These are phyloP conservation scores for Apophysomyces elegans DNA, from an alignment of 371 early-diverging fungal genomes.

Conservation along the genomic window DNA sequence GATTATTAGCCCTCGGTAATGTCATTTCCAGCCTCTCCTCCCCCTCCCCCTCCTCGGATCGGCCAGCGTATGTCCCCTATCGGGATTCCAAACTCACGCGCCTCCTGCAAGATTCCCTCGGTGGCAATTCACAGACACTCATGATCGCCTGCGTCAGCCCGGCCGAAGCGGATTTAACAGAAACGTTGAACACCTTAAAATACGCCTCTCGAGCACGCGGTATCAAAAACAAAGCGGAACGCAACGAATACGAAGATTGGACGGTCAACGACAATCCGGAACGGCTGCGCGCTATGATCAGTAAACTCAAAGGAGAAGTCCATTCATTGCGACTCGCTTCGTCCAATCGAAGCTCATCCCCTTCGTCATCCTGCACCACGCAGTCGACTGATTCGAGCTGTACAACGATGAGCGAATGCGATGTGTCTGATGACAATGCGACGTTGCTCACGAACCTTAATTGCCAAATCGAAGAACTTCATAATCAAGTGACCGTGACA, in stretches of 20 bases:
- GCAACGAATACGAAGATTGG: slow-evolving; percentile 60
- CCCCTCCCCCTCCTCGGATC: slow-evolving; percentile 83
- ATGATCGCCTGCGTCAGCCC: slow-evolving; percentile 87
- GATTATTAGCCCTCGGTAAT: slow-evolving; percentile 97
- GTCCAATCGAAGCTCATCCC: not conserved
- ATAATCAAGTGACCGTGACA: slow-evolving; percentile 26
- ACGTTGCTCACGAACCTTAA: slow-evolving; percentile 3
- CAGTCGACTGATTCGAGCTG: slow-evolving; percentile 4
- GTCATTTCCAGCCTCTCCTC: slow-evolving; percentile 95
- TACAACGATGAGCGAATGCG: slow-evolving; percentile 3
- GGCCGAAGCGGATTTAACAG: slow-evolving; percentile 69
- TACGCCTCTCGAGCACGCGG: slow-evolving; percentile 83
- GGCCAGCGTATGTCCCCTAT: slow-evolving; percentile 84
- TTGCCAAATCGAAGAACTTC: slow-evolving; percentile 25
- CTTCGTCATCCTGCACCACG: slow-evolving; percentile 3
- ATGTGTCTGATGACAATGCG: not conserved
- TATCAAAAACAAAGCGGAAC: slow-evolving; percentile 70
- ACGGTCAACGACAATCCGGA: slow-evolving; percentile 50
- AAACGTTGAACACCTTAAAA: slow-evolving; percentile 83
- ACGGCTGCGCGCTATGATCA: slow-evolving; percentile 49
- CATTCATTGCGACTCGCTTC: slow-evolving; percentile 27
- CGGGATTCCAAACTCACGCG: slow-evolving; percentile 95
- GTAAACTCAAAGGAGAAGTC: slow-evolving; percentile 47
- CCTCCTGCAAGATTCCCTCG: slow-evolving; percentile 87
- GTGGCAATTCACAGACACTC: slow-evolving; percentile 87